A percentile compares a stretch with the other conserved stretches of the same genome.
Conservation (phyloP, 139 green algal species). For the Yamagishiella unicocca region DNA sequence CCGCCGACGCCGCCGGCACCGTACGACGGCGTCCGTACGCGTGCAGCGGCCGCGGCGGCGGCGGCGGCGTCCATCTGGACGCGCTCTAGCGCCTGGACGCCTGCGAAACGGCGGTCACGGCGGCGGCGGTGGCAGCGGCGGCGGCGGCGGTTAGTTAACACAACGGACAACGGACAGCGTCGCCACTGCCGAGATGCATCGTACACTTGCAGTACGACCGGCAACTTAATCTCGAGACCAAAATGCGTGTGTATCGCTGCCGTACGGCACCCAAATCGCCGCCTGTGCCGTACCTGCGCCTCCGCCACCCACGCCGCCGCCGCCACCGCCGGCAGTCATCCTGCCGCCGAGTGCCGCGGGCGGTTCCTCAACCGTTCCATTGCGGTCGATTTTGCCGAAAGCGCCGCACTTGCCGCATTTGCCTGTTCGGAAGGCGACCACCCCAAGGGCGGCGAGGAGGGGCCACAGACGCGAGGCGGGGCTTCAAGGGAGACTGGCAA, state of each 20-base stretch:
- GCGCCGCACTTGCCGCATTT: background rate
- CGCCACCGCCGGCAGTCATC: background rate
- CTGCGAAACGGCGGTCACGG: background rate
- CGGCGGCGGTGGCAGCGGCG: no score
- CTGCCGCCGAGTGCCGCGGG: background rate
- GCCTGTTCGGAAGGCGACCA: no score
- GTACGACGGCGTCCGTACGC: background rate
- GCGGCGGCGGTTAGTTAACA: background rate
- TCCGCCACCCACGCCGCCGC: background rate
- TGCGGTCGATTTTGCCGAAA: background rate
- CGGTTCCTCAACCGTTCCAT: background rate
- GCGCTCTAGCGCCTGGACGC: background rate
- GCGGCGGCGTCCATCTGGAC: background rate
- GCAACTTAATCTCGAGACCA: background rate
- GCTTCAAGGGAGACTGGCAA: no score
- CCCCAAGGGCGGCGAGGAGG: no score
- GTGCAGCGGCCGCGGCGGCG: background rate
- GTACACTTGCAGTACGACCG: background rate
- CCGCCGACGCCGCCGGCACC: background rate
- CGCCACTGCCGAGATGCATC: background rate
- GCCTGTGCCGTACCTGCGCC: background rate
- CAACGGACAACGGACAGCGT: background rate
- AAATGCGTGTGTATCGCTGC: background rate
- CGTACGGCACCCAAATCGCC: background rate
- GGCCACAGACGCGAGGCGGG: no score